A percentile compares a stretch with the other conserved stretches of the same genome.
Conservation (phyloP, 176 grass and related monocot genomes). For the Zea luxurians region DNA sequence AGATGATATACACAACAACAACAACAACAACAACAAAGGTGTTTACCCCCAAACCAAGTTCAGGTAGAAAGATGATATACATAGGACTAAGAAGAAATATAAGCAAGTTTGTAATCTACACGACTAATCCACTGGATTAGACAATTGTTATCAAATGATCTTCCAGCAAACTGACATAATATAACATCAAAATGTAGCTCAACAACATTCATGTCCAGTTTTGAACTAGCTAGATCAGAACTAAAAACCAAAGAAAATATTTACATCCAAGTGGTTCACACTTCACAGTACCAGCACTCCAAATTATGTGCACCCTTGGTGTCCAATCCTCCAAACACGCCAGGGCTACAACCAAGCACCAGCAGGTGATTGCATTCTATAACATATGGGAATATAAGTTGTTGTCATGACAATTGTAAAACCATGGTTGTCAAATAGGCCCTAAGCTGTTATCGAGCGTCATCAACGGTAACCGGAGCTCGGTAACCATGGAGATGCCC, state of each 20-base stretch:
- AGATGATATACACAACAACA: neutral
- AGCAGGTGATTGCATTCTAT: conserved; percentile 14
- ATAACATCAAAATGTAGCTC: conserved; percentile 1
- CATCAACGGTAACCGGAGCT: too few species aligned
- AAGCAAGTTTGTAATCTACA: neutral
- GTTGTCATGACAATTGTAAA: too few species aligned
- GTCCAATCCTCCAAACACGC: conserved; percentile 17
- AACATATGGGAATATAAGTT: neutral
- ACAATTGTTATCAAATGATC: conserved; percentile 11
- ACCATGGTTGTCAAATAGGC: too few species aligned
- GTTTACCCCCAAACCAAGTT: neutral
- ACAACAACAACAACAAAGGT: neutral
- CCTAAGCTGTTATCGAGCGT: too few species aligned
- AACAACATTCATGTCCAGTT: conserved; percentile 13
- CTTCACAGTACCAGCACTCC: neutral
- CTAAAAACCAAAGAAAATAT: conserved; percentile 23
- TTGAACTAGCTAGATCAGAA: conserved; percentile 26
- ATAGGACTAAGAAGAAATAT: neutral
- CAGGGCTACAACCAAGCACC: conserved; percentile 11
- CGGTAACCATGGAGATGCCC: too few species aligned
- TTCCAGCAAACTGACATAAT: conserved; percentile 14
- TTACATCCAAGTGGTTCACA: conserved; percentile 34
- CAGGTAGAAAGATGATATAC: neutral
- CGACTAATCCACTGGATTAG: neutral
- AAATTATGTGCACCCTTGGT: conserved; percentile 23